Conservation (phyloP, 2,329 filamentous ascomycete species). For the Colletotrichum plurivorum region DNA sequence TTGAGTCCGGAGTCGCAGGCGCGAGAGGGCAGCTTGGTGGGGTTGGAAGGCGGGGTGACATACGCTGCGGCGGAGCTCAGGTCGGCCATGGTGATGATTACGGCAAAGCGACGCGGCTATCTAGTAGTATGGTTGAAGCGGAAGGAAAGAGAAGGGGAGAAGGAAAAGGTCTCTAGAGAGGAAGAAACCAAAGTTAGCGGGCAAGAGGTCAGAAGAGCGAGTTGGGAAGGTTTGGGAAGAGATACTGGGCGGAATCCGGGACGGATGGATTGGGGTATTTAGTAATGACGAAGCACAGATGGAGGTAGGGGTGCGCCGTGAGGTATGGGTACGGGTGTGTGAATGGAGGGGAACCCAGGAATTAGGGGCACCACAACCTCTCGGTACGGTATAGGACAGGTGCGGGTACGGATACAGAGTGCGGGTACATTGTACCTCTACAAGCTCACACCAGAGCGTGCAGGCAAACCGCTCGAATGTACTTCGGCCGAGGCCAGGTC, state of each 20-base stretch:
- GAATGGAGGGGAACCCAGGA: conserved; percentile 11
- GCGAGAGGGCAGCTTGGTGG: conserved; percentile 36
- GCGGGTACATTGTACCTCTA: neutral
- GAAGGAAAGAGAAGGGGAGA: conserved; percentile 5
- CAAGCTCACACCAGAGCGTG: too few relatives aligned
- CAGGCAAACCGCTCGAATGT: conserved; percentile 14
- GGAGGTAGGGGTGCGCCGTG: conserved; percentile 39
- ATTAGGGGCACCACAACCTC: conserved; percentile 8
- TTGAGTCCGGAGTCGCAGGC: conserved; percentile 21
- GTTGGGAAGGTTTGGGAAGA: conserved; percentile 38
- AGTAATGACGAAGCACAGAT: conserved; percentile 43
- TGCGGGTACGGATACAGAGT: neutral
- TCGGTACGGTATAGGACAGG: neutral
- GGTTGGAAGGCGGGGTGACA: conserved; percentile 41
- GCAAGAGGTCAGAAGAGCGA: conserved; percentile 38
- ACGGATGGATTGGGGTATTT: conserved; percentile 42
- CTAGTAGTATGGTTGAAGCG: conserved; percentile 7
- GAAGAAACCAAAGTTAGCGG: conserved; percentile 36
- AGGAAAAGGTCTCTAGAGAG: conserved; percentile 17
- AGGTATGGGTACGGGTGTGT: conserved; percentile 35
- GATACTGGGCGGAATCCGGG: conserved; percentile 36
- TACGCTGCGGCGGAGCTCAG: conserved; percentile 43
- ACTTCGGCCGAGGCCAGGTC: conserved; percentile 27
- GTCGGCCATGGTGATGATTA: conserved; percentile 43
- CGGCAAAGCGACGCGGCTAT: conserved; percentile 20